A percentile compares a stretch with the other conserved stretches of the same genome.
These are phyloP conservation scores for Davidsoniella australis DNA, from an alignment of 2,329 filamentous ascomycete species.

Conservation along the genomic window DNA sequence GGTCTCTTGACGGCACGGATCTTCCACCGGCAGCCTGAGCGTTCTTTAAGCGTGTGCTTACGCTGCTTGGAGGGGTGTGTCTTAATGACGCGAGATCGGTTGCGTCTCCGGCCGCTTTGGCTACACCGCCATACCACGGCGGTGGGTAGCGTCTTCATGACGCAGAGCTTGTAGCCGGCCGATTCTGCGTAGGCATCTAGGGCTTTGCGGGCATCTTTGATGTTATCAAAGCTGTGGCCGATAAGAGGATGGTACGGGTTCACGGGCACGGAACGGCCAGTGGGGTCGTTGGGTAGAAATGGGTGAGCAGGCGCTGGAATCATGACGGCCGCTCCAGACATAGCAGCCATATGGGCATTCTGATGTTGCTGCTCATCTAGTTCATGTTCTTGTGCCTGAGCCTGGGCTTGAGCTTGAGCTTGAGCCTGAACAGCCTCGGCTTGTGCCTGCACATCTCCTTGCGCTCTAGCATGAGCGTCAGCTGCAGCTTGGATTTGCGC, in stretches of 20 bases:
- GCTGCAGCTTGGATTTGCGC: slow-evolving; percentile 3
- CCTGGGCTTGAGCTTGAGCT: slow-evolving; percentile 3
- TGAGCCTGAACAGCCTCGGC: not conserved
- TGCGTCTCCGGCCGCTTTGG: slow-evolving; percentile 10
- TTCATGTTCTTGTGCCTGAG: slow-evolving; percentile 2
- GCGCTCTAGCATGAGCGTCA: slow-evolving; percentile 5
- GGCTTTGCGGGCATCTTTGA: slow-evolving; percentile 8
- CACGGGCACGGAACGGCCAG: slow-evolving; percentile 10
- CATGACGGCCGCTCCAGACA: not conserved
- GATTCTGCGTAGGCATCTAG: slow-evolving; percentile 11
- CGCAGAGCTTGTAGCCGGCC: slow-evolving; percentile 11
- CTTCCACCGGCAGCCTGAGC: slow-evolving; percentile 12
- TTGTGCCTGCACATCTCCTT: slow-evolving; percentile 5
- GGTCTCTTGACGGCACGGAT: slow-evolving; percentile 11
- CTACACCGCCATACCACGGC: slow-evolving; percentile 12
- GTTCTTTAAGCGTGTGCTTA: slow-evolving; percentile 11
- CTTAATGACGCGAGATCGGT: not conserved
- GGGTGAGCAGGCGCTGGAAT: slow-evolving; percentile 10
- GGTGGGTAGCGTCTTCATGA: slow-evolving; percentile 12
- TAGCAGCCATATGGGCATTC: not conserved
- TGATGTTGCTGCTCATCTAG: not conserved
- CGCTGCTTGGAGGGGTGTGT: slow-evolving; percentile 11
- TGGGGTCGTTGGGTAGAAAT: slow-evolving; percentile 11
- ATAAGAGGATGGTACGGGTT: slow-evolving; percentile 12
- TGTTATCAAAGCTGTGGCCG: slow-evolving; percentile 11